Evolutionary conservation across 2,329 filamentous ascomycete species (phyloP).

Genomic region (Diplocarpon mali): DNA sequence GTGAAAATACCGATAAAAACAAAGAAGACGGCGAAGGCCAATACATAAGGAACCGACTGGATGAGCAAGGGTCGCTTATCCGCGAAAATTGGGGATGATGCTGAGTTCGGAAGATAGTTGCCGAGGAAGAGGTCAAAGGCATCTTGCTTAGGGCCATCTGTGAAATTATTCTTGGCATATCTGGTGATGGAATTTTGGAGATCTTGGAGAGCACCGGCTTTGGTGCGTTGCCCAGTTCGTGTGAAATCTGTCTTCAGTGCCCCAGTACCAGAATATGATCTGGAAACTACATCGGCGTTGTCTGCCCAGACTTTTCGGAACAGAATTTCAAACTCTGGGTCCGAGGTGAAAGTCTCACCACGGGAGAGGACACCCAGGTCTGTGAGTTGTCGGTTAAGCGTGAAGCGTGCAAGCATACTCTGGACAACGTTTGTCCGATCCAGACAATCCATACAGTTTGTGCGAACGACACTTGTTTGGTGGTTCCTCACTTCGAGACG

Average conservation of each 20-base stretch:
- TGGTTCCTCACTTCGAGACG: conserved; percentile 68
- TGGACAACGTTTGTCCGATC: conserved; percentile 97
- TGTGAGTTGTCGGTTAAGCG: conserved; percentile 76
- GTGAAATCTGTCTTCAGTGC: conserved; percentile 98
- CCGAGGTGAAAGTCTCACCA: conserved; percentile 70
- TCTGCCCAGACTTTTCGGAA: conserved; percentile 99
- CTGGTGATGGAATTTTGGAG: conserved; percentile 78
- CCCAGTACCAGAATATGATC: conserved; percentile 87
- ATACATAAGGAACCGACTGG: conserved; percentile 85
- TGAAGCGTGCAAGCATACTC: conserved; percentile 87
- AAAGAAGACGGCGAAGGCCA: conserved; percentile 69
- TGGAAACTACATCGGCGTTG: conserved; percentile 91
- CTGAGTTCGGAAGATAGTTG: conserved; percentile 66
- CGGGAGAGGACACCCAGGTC: conserved; percentile 70
- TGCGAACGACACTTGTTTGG: conserved; percentile 86
- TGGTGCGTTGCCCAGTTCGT: conserved; percentile 81
- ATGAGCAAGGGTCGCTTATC: conserved; percentile 79
- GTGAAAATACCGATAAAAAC: conserved; percentile 66
- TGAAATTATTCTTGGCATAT: conserved; percentile 89
- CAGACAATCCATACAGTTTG: conserved; percentile 98
- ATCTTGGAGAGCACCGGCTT: conserved; percentile 74
- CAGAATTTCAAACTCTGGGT: conserved; percentile 71
- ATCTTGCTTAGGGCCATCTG: conserved; percentile 88
- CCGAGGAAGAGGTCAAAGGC: conserved; percentile 92
- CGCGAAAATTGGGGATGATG: conserved; percentile 64